Evolutionary conservation across 306 rosid species (phyloP).

Genomic region (Quercus alba): DNA sequence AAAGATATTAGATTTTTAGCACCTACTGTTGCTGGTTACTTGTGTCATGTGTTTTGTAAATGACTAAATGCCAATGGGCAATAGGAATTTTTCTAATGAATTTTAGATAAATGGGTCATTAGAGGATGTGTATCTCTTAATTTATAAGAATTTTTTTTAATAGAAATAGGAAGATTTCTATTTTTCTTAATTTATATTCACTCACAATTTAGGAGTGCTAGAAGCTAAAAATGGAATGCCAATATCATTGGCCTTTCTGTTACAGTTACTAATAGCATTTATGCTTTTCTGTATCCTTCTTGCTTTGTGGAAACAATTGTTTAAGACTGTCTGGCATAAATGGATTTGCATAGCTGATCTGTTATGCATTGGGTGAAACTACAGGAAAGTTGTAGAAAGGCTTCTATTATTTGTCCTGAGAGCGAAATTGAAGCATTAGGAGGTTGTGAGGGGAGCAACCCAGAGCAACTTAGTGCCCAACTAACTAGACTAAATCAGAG

Average conservation of each 20-base stretch:
- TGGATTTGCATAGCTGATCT: constrained; percentile 5
- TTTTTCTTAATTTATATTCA: neutral
- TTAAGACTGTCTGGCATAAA: neutral
- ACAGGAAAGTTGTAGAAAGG: constrained; percentile 67
- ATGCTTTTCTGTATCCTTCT: constrained; percentile 10
- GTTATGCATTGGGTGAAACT: constrained; percentile 26
- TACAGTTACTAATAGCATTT: neutral
- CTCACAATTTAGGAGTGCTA: neutral
- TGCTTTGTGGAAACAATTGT: neutral
- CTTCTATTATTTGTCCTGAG: constrained; percentile 74
- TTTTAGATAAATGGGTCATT: neutral
- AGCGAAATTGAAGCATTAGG: constrained; percentile 59
- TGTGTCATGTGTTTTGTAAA: neutral
- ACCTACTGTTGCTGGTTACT: neutral
- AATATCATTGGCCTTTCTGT: neutral
- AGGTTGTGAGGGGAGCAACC: constrained; percentile 62
- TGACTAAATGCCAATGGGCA: neutral
- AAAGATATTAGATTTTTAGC: neutral
- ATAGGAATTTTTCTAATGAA: neutral
- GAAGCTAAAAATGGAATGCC: neutral
- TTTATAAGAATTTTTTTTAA: neutral
- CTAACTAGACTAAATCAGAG: constrained; percentile 53
- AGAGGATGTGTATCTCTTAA: neutral
- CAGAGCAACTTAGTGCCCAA: constrained; percentile 74
- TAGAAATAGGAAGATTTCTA: neutral